Percentiles rank a stretch among this genome's conserved stretches.
phyloP scores from a whole-genome alignment of 305 asterid species.

The Fraxinus sp. region DNA sequence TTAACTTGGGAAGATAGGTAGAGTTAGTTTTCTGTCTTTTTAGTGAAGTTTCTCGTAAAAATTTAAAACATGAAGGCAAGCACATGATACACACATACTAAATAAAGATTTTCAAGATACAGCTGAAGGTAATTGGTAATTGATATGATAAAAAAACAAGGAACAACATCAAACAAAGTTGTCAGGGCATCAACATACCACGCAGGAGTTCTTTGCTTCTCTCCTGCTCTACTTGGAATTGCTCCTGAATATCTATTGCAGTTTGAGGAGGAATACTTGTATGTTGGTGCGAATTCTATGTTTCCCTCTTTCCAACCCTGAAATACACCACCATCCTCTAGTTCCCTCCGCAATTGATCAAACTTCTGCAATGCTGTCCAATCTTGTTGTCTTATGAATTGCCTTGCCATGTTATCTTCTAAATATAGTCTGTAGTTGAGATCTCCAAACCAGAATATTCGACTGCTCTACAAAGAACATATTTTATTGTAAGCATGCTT shows the following conservation, averaged over 20 bases:
- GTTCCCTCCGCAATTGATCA: conserved; percentile 79
- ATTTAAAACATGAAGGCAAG: neutral
- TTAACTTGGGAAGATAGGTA: conserved; percentile 13
- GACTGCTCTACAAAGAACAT: conserved; percentile 54
- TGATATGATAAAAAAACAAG: neutral
- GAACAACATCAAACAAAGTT: conserved; percentile 5
- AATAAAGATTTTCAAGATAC: neutral
- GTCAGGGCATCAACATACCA: conserved; percentile 48
- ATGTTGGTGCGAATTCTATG: conserved; percentile 59
- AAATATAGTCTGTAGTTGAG: conserved; percentile 87
- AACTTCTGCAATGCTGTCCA: conserved; percentile 74
- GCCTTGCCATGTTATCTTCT: conserved; percentile 78
- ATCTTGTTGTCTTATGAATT: conserved; percentile 59
- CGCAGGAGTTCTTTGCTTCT: conserved; percentile 97
- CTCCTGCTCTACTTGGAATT: conserved; percentile 32
- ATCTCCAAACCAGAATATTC: conserved; percentile 96
- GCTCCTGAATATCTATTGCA: neutral
- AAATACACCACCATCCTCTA: conserved; percentile 76
- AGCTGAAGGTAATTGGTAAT: neutral
- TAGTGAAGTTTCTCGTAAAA: neutral
- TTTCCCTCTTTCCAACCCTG: conserved; percentile 93
- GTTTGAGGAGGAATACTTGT: neutral
- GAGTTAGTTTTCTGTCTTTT: neutral
- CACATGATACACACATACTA: neutral
- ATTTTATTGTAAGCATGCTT: conserved; percentile 18